phyloP scores from a whole-genome alignment of 78 protist genomes.

The Guillardia theta region DNA sequence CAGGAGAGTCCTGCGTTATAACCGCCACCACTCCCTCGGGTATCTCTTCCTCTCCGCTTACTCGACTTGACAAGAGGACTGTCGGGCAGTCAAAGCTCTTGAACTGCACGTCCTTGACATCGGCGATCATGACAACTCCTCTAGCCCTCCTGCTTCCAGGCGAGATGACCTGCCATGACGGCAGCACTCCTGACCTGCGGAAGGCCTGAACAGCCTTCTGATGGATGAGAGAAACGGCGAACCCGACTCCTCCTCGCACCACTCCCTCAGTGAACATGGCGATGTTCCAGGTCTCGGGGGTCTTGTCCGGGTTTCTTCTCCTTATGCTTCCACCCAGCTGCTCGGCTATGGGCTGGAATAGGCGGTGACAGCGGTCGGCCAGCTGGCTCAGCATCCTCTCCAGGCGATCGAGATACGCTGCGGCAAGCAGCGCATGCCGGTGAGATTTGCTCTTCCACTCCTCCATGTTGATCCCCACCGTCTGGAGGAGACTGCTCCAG shows the following conservation, averaged over 20 bases:
- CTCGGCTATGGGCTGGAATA: neutral
- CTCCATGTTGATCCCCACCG: too few relatives aligned
- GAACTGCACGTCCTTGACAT: neutral
- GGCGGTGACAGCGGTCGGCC: neutral
- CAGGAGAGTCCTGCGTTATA: neutral
- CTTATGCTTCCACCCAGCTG: neutral
- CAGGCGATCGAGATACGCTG: too few relatives aligned
- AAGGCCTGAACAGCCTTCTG: neutral
- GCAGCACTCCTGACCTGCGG: neutral
- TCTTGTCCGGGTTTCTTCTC: neutral
- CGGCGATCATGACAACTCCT: neutral
- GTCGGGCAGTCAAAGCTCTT: neutral
- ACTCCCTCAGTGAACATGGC: neutral
- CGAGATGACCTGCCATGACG: neutral
- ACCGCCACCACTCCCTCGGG: neutral
- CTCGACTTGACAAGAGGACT: neutral
- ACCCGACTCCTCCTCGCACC: neutral
- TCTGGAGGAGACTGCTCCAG: too few relatives aligned
- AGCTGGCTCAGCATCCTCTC: neutral
- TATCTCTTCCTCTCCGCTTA: neutral
- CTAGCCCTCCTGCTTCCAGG: neutral
- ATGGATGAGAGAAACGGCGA: neutral
- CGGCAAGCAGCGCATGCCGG: too few relatives aligned
- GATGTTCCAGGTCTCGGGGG: constrained; percentile 10
- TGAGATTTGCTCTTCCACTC: too few relatives aligned